Base-by-base conservation (phyloP, 257 asterid genomes). In the Solanum arcanum region DNA sequence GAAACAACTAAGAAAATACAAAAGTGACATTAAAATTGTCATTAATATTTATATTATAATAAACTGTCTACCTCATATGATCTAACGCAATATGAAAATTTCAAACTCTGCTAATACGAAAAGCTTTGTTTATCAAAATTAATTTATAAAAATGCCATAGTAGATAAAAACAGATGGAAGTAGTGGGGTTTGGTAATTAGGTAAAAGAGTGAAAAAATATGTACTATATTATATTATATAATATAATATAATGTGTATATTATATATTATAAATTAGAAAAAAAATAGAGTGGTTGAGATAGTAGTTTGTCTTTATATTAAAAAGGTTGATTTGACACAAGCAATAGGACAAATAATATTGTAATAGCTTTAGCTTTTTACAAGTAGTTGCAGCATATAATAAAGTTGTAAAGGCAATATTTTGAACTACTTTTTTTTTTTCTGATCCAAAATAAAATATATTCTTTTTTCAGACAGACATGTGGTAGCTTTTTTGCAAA, bases 391-490 rank as follows among this genome's bases (percentile, higher is more conserved):
- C 66, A 44, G 66, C 39, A 86, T 82, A 86, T 86, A 62, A 83
- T 94, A 91, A 94, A 91, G 94, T 89, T 91, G 97, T 89, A 92
- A 91, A 92, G 94, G 89, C 88, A 44, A 37, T 89, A 78, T 46
- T 46, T 44, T 46, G 7, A 76, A 76, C 83, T n/a, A n/a, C 83
- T 13, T 13, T n/a, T 13, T 13, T 13, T n/a, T 42, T 72, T 76
- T n/a, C 83, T n/a, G 37, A 41, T 78, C 37, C 73, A 64, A 27
- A 35, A 68, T 85, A 8, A 66, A 89, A 56, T 59, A 56, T 59
- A 31, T 49, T 6, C 52, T 9, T 46, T 16, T 47, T 46, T 47
- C 84, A 46, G 84, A 46, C 84, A 78, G 35, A 78, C 84, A 46
- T 46, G 84, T 78, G 84, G 27, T 37, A 78, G 5, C 84, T 78